These are phyloP conservation scores for Grosmannia serpens DNA, from an alignment of 2,329 filamentous ascomycete species.

Conservation along the genomic window DNA sequence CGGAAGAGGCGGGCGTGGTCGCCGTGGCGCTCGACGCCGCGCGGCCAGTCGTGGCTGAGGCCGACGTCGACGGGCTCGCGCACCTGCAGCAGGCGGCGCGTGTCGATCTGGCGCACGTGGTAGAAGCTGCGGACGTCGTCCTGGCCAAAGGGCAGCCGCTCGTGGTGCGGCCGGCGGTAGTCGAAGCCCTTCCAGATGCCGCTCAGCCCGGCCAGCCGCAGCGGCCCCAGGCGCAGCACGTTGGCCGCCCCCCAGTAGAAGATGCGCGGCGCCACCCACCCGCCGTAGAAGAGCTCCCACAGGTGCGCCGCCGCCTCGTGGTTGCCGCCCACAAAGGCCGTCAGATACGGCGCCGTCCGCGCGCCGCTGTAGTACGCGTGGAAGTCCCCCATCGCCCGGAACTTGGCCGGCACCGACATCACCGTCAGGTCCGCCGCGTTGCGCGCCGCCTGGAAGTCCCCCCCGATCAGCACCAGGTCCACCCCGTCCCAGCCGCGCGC, in stretches of 20 bases:
- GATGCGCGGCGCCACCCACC: constrained; percentile 93
- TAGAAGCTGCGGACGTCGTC: constrained; percentile 75
- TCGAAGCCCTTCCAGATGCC: constrained; percentile 93
- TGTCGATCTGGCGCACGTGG: constrained; percentile 79
- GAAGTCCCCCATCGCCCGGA: constrained; percentile 81
- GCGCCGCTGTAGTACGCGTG: constrained; percentile 83
- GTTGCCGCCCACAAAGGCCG: constrained; percentile 87
- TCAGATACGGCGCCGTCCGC: constrained; percentile 71
- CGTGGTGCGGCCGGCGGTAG: constrained; percentile 72
- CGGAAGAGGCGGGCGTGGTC: constrained; percentile 56
- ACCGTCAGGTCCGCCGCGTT: constrained; percentile 79
- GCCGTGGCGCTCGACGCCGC: constrained; percentile 68
- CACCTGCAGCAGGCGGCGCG: constrained; percentile 77
- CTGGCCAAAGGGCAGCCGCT: constrained; percentile 72
- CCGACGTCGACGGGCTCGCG: constrained; percentile 84
- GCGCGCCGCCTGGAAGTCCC: constrained; percentile 84
- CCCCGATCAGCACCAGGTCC: constrained; percentile 87
- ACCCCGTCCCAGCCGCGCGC: constrained; percentile 67
- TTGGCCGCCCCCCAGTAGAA: constrained; percentile 95
- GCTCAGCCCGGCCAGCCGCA: constrained; percentile 81
- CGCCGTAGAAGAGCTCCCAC: constrained; percentile 89
- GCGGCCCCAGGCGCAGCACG: constrained; percentile 67
- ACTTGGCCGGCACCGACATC: constrained; percentile 85
- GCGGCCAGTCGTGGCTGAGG: constrained; percentile 92
- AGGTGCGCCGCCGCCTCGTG: constrained; percentile 88